A percentile compares a stretch with the other conserved stretches of the same genome.
These are phyloP conservation scores for Phaffia rhodozyma DNA, from an alignment of 1,284 basidiomycete species.

Conservation along the genomic window DNA sequence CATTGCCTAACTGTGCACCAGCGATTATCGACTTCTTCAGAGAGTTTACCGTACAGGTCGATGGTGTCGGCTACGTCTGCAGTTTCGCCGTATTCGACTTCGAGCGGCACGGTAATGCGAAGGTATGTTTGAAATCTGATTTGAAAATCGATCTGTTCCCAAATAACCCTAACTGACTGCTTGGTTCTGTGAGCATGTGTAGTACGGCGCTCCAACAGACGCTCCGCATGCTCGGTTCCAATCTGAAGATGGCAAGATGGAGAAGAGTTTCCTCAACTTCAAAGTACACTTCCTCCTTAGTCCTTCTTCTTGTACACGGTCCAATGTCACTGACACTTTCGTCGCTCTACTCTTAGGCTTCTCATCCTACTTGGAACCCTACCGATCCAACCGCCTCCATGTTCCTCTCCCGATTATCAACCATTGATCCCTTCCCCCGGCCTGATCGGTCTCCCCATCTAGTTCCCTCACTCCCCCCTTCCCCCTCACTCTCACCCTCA, in stretches of 20 bases:
- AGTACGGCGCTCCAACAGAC: slow-evolving; percentile 65
- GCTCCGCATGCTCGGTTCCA: slow-evolving; percentile 58
- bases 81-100: slow-evolving; percentile 98
- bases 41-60: slow-evolving; percentile 92
- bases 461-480: background rate
- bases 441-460: background rate
- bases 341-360: slow-evolving; percentile 42
- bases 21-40: slow-evolving; percentile 91
- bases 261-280: slow-evolving; percentile 93
- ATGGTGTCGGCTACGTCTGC: slow-evolving; percentile 91
- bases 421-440: background rate
- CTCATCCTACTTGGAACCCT: slow-evolving; percentile 90
- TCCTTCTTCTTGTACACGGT: background rate
- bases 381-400: slow-evolving; percentile 71
- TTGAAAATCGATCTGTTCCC: background rate
- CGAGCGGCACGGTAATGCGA: slow-evolving; percentile 74
- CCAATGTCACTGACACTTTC: background rate
- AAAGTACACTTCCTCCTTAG: slow-evolving; percentile 43
- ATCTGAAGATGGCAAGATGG: slow-evolving; percentile 91
- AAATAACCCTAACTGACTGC: slow-evolving; percentile 10
- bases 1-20: slow-evolving; percentile 73
- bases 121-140: slow-evolving; percentile 39
- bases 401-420: slow-evolving; percentile 58
- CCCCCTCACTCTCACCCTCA: background rate
- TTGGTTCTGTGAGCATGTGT: background rate